Percentiles rank a stretch among this genome's conserved stretches.
Evolutionary conservation across 441 rosid species (phyloP).

Genomic region (Adansonia grandidieri): DNA sequence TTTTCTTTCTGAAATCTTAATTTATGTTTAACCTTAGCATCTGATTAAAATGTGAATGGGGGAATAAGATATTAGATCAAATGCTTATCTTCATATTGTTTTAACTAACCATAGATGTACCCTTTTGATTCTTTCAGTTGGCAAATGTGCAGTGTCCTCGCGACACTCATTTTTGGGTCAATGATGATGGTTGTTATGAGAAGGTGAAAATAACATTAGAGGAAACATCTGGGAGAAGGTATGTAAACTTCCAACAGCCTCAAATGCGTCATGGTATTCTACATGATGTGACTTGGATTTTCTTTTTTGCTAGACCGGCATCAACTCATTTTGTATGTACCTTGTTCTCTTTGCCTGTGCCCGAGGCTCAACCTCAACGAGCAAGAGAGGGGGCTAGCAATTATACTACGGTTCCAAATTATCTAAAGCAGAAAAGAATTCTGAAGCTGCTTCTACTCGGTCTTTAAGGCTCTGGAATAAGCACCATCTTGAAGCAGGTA

Average conservation of each 20-base stretch:
- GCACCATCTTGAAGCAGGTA: slow-evolving; percentile 90
- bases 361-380: slow-evolving; percentile 57
- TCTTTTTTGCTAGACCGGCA: slow-evolving; percentile 60
- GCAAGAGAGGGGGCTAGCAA: slow-evolving; percentile 63
- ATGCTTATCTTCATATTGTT: background rate
- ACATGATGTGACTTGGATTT: slow-evolving; percentile 34
- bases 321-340: slow-evolving; percentile 68
- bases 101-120: slow-evolving; percentile 12
- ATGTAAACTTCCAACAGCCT: slow-evolving; percentile 20
- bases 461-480: slow-evolving; percentile 72
- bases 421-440: slow-evolving; percentile 61
- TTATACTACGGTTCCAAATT: slow-evolving; percentile 63
- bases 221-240: slow-evolving; percentile 99
- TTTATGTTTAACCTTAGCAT: background rate
- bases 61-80: background rate
- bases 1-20: too few species aligned
- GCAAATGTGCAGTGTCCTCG: slow-evolving; percentile 98
- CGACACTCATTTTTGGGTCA: slow-evolving; percentile 98
- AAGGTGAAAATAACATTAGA: slow-evolving; percentile 96
- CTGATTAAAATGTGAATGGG: background rate
- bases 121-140: slow-evolving; percentile 51
- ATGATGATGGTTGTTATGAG: slow-evolving; percentile 97
- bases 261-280: slow-evolving; percentile 17
- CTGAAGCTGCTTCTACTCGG: slow-evolving; percentile 79
- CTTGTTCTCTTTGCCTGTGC: slow-evolving; percentile 76